Percentiles rank a stretch among this genome's conserved stretches.
These are phyloP conservation scores for Plantago major DNA, from an alignment of 257 asterid genomes.

Conservation along the genomic window DNA sequence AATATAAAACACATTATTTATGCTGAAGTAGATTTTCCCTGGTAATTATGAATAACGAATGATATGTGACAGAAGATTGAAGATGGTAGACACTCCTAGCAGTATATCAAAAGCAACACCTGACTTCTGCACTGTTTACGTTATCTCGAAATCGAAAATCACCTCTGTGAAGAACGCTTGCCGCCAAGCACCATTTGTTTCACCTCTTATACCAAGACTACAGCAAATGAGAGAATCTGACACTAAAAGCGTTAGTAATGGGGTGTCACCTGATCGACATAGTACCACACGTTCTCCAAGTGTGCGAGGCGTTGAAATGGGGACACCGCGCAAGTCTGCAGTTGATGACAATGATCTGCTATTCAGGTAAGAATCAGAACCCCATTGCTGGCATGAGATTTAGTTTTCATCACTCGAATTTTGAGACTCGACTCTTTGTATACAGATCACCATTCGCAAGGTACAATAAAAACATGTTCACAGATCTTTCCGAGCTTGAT, in stretches of 20 bases:
- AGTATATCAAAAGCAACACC: constrained; percentile 53
- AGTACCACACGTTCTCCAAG: constrained; percentile 28
- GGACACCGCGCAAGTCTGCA: constrained; percentile 26
- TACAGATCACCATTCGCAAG: constrained; percentile 41
- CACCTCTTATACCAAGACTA: constrained; percentile 43
- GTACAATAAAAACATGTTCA: constrained; percentile 27
- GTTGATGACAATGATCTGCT: constrained; percentile 31
- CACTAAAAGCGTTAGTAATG: neutral
- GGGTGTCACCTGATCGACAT: constrained; percentile 20
- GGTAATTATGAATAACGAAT: neutral
- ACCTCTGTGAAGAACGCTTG: constrained; percentile 47
- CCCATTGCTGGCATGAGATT: neutral
- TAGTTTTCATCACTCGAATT: neutral
- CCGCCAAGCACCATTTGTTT: constrained; percentile 52
- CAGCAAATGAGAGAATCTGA: constrained; percentile 32
- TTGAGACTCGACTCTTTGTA: neutral
- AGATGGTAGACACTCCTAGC: constrained; percentile 49
- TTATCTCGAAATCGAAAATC: constrained; percentile 49
- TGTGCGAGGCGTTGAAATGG: constrained; percentile 35
- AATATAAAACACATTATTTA: too few relatives aligned
- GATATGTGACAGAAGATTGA: constrained; percentile 42
- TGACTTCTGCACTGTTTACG: constrained; percentile 62
- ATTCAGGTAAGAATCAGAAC: constrained; percentile 26
- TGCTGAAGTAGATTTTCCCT: too few relatives aligned
- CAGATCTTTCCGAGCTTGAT: constrained; percentile 39